phyloP scores from a whole-genome alignment of 306 rosid species.

The Glycyrrhiza uralensis region DNA sequence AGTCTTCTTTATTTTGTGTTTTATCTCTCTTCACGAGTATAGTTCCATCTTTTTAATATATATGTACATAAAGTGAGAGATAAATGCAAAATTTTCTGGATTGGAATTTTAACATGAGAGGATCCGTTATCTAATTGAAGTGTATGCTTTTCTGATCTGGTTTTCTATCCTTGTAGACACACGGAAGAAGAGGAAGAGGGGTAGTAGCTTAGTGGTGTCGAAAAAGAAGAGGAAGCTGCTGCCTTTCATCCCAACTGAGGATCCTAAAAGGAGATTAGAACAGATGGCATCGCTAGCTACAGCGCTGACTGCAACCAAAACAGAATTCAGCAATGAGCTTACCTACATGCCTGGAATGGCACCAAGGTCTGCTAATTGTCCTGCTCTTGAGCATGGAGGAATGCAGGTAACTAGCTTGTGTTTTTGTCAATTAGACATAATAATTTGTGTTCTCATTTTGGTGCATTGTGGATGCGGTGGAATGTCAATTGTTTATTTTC shows the following conservation, averaged over 20 bases:
- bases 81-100: too few relatives aligned
- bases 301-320: conserved; percentile 67
- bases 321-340: conserved; percentile 71
- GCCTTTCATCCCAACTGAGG: conserved; percentile 58
- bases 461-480: too few relatives aligned
- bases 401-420: conserved; percentile 69
- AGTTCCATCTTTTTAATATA: too few relatives aligned
- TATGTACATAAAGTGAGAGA: too few relatives aligned
- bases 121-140: neutral
- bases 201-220: conserved; percentile 47
- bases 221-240: conserved; percentile 70
- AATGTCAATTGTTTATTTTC: too few relatives aligned
- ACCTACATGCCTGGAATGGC: conserved; percentile 76
- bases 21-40: too few relatives aligned
- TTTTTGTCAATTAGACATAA: neutral
- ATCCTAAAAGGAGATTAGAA: conserved; percentile 57
- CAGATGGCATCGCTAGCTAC: conserved; percentile 97
- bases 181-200: conserved; percentile 58
- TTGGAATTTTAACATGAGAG: too few relatives aligned
- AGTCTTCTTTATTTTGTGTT: too few relatives aligned
- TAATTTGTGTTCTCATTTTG: neutral
- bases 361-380: conserved; percentile 60
- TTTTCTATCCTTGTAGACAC: conserved; percentile 33
- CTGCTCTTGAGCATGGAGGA: conserved; percentile 73
- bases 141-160: neutral